Conservation (phyloP, 2,329 filamentous ascomycete genomes). For the Saccharata proteae region DNA sequence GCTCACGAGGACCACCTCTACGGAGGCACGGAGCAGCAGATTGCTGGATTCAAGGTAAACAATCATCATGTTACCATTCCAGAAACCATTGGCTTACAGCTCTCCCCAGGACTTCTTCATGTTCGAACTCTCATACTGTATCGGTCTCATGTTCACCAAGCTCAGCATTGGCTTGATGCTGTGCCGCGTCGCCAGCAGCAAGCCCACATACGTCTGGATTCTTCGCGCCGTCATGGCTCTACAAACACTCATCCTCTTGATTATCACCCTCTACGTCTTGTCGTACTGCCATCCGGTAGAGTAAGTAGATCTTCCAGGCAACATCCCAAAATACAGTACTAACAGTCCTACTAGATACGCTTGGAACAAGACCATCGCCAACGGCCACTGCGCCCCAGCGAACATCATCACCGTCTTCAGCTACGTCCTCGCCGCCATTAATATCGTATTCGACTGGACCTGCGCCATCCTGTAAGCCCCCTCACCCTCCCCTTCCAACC, state of each 20-base stretch:
- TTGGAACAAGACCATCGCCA: slow-evolving; percentile 1
- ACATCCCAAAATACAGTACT: not conserved
- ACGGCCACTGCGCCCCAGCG: not conserved
- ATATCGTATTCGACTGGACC: slow-evolving; percentile 25
- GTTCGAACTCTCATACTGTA: slow-evolving; percentile 24
- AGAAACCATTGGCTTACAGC: too few species aligned
- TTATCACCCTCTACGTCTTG: slow-evolving; percentile 22
- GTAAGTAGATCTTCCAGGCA: slow-evolving; percentile 5
- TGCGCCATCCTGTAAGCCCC: slow-evolving; percentile 18
- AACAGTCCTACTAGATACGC: slow-evolving; percentile 1
- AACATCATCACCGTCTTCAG: slow-evolving; percentile 1
- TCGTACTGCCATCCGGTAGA: slow-evolving; percentile 21
- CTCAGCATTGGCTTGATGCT: slow-evolving; percentile 24
- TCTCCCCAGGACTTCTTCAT: slow-evolving; percentile 22
- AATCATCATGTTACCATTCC: too few species aligned
- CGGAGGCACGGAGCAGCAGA: not conserved
- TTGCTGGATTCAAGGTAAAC: not conserved
- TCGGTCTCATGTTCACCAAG: slow-evolving; percentile 22
- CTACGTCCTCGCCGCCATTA: slow-evolving; percentile 15
- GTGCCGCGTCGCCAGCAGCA: slow-evolving; percentile 20
- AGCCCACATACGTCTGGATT: slow-evolving; percentile 14
- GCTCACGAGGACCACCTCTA: not conserved
- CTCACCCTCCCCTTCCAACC: not conserved
- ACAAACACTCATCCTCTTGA: slow-evolving; percentile 17
- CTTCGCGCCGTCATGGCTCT: slow-evolving; percentile 18